A percentile compares a stretch with the other conserved stretches of the same genome.
Conservation (phyloP, 2,329 filamentous ascomycete genomes). For the Nemania sp. region DNA sequence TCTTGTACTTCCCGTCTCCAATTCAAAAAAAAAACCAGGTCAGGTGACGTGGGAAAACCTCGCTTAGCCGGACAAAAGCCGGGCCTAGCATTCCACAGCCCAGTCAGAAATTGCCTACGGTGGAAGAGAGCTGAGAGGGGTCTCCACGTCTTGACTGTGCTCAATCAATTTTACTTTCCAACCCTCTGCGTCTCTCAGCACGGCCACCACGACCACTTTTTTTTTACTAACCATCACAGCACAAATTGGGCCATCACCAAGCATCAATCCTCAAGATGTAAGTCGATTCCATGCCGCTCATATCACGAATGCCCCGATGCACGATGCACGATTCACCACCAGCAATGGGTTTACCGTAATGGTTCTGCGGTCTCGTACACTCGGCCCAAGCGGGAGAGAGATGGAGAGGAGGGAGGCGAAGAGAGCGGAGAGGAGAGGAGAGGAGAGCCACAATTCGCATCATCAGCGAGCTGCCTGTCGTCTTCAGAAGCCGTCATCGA, state of each 20-base stretch:
- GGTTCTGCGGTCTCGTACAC: background rate
- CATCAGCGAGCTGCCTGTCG: background rate
- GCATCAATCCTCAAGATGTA: constrained; percentile 40
- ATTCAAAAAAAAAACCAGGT: too few species aligned
- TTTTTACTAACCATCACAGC: constrained; percentile 40
- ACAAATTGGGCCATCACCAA: constrained; percentile 37
- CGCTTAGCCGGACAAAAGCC: constrained; percentile 39
- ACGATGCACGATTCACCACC: constrained; percentile 1
- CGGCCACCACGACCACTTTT: constrained; percentile 29
- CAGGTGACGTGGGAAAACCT: constrained; percentile 35
- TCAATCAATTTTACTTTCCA: constrained; percentile 33
- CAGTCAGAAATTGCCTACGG: constrained; percentile 23
- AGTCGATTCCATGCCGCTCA: constrained; percentile 26
- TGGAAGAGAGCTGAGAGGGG: constrained; percentile 4
- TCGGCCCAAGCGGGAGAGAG: background rate
- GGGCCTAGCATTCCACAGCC: constrained; percentile 32
- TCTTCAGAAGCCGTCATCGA: constrained; percentile 14
- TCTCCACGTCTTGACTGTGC: constrained; percentile 10
- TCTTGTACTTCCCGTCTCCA: too few species aligned
- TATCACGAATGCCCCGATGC: background rate
- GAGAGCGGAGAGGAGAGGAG: background rate
- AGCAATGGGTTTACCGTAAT: background rate
- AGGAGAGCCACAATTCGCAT: background rate
- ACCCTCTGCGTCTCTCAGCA: constrained; percentile 30
- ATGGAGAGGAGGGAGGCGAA: background rate